phyloP scores from a whole-genome alignment of 768 basidiomycete genomes.

The Leccinum sublutescens region DNA sequence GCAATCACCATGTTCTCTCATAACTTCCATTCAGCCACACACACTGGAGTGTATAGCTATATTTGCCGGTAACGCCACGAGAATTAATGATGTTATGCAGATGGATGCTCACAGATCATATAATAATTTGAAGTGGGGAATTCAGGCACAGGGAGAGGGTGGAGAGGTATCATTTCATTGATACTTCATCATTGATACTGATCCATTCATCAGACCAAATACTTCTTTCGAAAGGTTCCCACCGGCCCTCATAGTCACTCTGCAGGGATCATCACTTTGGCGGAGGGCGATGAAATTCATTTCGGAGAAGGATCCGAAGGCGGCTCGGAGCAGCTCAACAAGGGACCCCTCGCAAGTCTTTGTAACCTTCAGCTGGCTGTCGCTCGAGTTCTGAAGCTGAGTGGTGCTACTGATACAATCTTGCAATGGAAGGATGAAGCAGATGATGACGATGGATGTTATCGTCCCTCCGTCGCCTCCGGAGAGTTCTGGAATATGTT shows the following conservation, averaged over 20 bases:
- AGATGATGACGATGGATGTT: neutral
- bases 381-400: slow-evolving; percentile 4
- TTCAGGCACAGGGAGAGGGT: neutral
- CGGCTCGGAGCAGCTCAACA: neutral
- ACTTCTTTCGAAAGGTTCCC: too few species aligned
- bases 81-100: neutral
- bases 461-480: too few species aligned
- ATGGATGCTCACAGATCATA: neutral
- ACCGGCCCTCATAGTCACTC: too few species aligned
- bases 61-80: too few species aligned
- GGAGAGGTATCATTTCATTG: neutral
- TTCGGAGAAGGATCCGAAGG: slow-evolving; percentile 1
- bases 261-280: neutral
- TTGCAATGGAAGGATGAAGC: slow-evolving; percentile 1
- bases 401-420: slow-evolving; percentile 2
- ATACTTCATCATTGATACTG: neutral
- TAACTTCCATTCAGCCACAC: too few species aligned
- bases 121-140: neutral
- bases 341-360: neutral
- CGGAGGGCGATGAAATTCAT: neutral
- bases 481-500: too few species aligned
- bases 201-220: too few species aligned
- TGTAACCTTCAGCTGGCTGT: slow-evolving; percentile 7
- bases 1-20: too few species aligned
- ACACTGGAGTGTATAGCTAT: too few species aligned